A percentile compares a stretch with the other conserved stretches of the same genome.
These are phyloP conservation scores for Antitrichia curtipendula DNA, from an alignment of 225 moss, liverwort and hornwort species.

Conservation along the genomic window DNA sequence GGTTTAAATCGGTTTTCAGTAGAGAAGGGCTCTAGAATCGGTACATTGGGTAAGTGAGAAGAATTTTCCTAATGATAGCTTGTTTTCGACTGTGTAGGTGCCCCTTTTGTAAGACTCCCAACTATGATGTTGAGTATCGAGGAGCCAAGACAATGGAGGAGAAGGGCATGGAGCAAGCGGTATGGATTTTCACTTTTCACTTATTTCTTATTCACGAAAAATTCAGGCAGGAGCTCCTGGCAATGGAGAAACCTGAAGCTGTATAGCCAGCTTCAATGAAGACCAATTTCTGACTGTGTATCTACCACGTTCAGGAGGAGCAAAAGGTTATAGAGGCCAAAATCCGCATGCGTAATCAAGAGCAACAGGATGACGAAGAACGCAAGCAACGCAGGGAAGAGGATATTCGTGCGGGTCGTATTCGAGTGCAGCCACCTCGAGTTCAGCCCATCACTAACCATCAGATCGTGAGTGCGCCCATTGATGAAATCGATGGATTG, in stretches of 20 bases:
- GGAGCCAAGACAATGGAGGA: constrained; percentile 61
- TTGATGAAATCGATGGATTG: constrained; percentile 26
- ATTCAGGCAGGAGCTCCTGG: background rate
- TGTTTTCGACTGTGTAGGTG: constrained; percentile 14
- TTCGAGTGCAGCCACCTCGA: constrained; percentile 15
- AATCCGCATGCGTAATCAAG: constrained; percentile 61
- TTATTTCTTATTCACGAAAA: background rate
- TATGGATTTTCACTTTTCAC: background rate
- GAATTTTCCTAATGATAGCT: background rate
- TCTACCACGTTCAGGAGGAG: constrained; percentile 30
- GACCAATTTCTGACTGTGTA: background rate
- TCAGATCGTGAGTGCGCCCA: constrained; percentile 11
- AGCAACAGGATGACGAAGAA: constrained; percentile 49
- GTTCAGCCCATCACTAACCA: background rate
- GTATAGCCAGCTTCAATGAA: background rate
- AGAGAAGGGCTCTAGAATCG: background rate
- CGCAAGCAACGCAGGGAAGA: constrained; percentile 42
- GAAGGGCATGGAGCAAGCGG: constrained; percentile 69
- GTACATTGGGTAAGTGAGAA: background rate
- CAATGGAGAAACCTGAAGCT: background rate
- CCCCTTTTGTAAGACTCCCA: constrained; percentile 57
- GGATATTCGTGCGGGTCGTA: constrained; percentile 27
- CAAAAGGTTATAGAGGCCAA: constrained; percentile 65
- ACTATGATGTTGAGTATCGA: constrained; percentile 57
- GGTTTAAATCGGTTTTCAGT: background rate